Evolutionary conservation across 345 rosid species (phyloP), one percentile per base, ranked within the genome.

Genomic region (Hibiscus tridactylites): DNA sequence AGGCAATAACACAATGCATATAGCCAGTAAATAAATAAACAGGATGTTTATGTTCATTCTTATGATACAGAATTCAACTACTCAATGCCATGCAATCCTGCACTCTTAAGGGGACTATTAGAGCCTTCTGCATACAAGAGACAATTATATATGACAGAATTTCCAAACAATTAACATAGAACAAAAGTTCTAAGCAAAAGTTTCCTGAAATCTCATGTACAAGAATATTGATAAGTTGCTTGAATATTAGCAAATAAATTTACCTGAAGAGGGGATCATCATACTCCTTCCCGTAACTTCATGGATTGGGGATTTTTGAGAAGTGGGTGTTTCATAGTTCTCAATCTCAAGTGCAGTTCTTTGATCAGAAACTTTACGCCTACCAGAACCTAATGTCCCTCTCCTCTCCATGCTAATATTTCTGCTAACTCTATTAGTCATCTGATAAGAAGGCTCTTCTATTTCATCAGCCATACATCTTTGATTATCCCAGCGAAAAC

Each of bases 401-500:
- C 89, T 91, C 44, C 76, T 58, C 83, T 86, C 95, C 78, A 81
- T 80, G 54, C 85, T 83, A 74, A 72, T 65, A 31, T 78, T 84
- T 68, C 84, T 81, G 74, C 86, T 83, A 44, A 72, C 79, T 75
- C 84, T 85, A 76, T 62, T 70, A 1, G 87, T 74, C 65, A 81
- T 76, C 57, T 84, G 86, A 81, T 71, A 84, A 15, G 91, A 81
- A 11, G 88, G 80, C 73, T 80, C 91, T 37, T 90, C 95, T 69
- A 83, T 77, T 80, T 94, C 97, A 79, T 87, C 98, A 46, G 97
- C 97, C 9, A 91, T 92, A 9, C 97, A 86, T 76, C 97, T 87
- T 81, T 86, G 81, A 52, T 93, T 88, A 58, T 94, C 97, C 87
- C 97, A 81, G 12, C 77, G 89, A 68, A 94, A 88, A 78, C 91